Evolutionary conservation across 2,329 filamentous ascomycete species (phyloP).

Genomic region (Zymoseptoria tritici): DNA sequence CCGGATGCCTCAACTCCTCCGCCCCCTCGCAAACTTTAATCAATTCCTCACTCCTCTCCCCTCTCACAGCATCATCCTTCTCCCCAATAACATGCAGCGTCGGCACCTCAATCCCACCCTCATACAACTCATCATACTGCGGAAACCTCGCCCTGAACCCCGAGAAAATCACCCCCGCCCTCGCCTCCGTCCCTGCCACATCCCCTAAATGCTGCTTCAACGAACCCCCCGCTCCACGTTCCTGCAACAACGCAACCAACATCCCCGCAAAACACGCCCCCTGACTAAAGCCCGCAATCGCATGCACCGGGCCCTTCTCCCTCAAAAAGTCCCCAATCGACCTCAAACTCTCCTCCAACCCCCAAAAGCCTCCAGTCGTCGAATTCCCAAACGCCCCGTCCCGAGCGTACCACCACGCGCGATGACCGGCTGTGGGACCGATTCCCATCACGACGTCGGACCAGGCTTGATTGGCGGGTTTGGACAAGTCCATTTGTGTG

Average conservation of each 20-base stretch:
- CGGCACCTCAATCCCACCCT: constrained; percentile 13
- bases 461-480: constrained; percentile 13
- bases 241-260: constrained; percentile 13
- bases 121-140: constrained; percentile 16
- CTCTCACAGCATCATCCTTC: constrained; percentile 12
- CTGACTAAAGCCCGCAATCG: constrained; percentile 16
- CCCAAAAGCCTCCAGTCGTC: constrained; percentile 11
- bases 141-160: constrained; percentile 16
- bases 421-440: constrained; percentile 9
- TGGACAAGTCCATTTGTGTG: constrained; percentile 11
- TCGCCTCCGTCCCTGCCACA: constrained; percentile 1
- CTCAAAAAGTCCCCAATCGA: constrained; percentile 10
- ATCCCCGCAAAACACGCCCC: constrained; percentile 18
- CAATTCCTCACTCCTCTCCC: constrained; percentile 16
- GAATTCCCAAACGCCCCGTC: constrained; percentile 12
- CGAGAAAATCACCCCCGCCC: constrained; percentile 14
- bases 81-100: constrained; percentile 17
- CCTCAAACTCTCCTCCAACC: constrained; percentile 12
- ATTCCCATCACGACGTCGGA: constrained; percentile 11
- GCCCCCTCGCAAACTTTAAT: constrained; percentile 11
- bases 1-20: constrained; percentile 10
- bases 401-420: constrained; percentile 17
- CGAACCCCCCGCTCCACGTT: constrained; percentile 3
- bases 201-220: constrained; percentile 7
- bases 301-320: constrained; percentile 13